Evolutionary conservation across 2,329 filamentous ascomycete species (phyloP).

Genomic region (Calycina herbarum): DNA sequence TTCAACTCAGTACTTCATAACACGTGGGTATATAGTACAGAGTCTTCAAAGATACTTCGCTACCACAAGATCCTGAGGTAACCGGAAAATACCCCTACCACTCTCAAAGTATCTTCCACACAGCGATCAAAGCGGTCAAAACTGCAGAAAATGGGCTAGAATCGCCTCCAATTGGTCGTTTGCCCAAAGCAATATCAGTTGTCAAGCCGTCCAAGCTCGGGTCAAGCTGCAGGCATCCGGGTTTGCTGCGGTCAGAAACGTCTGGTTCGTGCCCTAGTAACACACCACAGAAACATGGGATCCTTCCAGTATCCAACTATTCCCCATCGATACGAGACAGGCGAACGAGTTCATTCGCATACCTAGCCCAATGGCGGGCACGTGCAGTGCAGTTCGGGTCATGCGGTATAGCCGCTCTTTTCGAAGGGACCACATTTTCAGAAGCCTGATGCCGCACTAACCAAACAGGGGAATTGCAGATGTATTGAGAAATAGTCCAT

Average conservation of each 20-base stretch:
- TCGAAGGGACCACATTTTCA: slow-evolving; percentile 11
- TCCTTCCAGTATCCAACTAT: neutral
- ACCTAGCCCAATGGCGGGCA: slow-evolving; percentile 21
- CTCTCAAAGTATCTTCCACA: slow-evolving; percentile 11
- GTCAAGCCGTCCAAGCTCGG: slow-evolving; percentile 23
- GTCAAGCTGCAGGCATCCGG: slow-evolving; percentile 24
- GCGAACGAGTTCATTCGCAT: slow-evolving; percentile 30
- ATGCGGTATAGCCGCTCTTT: slow-evolving; percentile 19
- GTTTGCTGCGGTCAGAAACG: slow-evolving; percentile 26
- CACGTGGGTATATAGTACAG: neutral
- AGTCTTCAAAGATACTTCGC: neutral
- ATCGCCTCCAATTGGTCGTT: slow-evolving; percentile 22
- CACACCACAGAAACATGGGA: slow-evolving; percentile 1
- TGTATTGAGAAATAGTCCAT: neutral
- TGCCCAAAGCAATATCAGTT: slow-evolving; percentile 17
- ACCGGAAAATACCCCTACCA: neutral
- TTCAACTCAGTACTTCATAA: slow-evolving; percentile 1
- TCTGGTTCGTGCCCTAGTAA: slow-evolving; percentile 15
- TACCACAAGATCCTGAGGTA: neutral
- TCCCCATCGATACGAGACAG: slow-evolving; percentile 19
- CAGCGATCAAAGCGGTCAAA: slow-evolving; percentile 25
- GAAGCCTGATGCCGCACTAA: slow-evolving; percentile 13
- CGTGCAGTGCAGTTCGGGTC: slow-evolving; percentile 21
- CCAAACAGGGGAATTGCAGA: slow-evolving; percentile 16
- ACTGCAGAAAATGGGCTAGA: slow-evolving; percentile 15